These are phyloP conservation scores for Cardamine chenopodiifolia DNA, from an alignment of 345 rosid species.

Conservation along the genomic window DNA sequence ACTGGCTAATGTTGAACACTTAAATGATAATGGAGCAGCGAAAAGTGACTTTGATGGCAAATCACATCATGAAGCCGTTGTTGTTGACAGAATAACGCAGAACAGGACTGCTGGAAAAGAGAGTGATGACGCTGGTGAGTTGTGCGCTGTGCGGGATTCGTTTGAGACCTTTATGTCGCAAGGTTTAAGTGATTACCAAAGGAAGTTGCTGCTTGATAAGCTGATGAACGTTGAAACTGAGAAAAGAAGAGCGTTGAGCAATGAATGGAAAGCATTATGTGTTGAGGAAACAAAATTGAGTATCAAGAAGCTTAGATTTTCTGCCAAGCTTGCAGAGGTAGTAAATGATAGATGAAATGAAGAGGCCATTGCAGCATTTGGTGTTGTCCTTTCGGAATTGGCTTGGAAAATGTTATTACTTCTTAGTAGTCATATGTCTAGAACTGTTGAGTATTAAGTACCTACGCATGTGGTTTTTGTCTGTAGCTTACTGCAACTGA, in stretches of 20 bases:
- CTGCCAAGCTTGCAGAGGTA: conserved; percentile 33
- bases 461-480: background rate
- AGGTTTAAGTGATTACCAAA: conserved; percentile 29
- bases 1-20: background rate
- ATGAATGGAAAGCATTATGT: conserved; percentile 24
- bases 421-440: background rate
- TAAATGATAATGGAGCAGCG: background rate
- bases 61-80: background rate
- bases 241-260: conserved; percentile 24
- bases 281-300: background rate
- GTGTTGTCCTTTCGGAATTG: background rate
- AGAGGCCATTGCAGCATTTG: conserved; percentile 1
- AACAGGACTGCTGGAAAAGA: conserved; percentile 15
- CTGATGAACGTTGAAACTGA: conserved; percentile 19
- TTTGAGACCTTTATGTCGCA: conserved; percentile 22
- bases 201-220: conserved; percentile 12
- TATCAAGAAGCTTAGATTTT: conserved; percentile 24
- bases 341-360: background rate
- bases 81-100: background rate
- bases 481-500: background rate
- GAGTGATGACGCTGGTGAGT: conserved; percentile 12
- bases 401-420: background rate
- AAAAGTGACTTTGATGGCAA: background rate
- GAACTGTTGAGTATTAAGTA: background rate
- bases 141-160: conserved; percentile 14